phyloP scores from a whole-genome alignment of 257 asterid genomes.

The Coffea canephora region DNA sequence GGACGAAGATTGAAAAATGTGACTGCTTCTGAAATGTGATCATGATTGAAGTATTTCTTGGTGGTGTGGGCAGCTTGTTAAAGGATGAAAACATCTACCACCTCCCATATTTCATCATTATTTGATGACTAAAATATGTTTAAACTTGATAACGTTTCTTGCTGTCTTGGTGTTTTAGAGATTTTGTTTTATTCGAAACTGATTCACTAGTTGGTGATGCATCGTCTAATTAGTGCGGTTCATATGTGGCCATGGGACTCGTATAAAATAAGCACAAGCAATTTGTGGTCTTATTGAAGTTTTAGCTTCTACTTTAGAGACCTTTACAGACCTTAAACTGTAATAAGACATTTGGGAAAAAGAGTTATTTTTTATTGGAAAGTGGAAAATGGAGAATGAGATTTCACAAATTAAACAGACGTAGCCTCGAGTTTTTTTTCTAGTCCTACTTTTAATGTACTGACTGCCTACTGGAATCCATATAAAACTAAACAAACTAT shows the following conservation, averaged over 20 bases:
- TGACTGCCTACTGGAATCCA: neutral
- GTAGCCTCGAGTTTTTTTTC: neutral
- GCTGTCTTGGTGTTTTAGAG: neutral
- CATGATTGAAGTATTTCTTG: neutral
- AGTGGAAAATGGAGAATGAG: neutral
- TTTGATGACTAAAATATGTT: neutral
- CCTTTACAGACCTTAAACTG: neutral
- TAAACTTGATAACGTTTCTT: neutral
- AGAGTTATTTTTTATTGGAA: neutral
- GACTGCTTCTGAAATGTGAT: too few species aligned
- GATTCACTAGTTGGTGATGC: neutral
- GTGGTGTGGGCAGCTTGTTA: neutral
- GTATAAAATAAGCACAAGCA: neutral
- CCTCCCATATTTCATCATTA: neutral
- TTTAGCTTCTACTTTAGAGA: neutral
- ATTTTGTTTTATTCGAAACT: neutral
- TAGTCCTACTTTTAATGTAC: neutral
- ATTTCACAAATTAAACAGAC: neutral
- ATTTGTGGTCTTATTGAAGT: neutral
- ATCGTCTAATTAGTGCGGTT: neutral
- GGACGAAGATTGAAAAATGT: too few species aligned
- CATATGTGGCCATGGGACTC: neutral
- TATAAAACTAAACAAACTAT: neutral
- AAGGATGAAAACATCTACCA: neutral
- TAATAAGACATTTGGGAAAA: neutral